Percentiles rank a stretch among this genome's conserved stretches.
Evolutionary conservation across 257 asterid species (phyloP).

Genomic region (Jasminum sambac): DNA sequence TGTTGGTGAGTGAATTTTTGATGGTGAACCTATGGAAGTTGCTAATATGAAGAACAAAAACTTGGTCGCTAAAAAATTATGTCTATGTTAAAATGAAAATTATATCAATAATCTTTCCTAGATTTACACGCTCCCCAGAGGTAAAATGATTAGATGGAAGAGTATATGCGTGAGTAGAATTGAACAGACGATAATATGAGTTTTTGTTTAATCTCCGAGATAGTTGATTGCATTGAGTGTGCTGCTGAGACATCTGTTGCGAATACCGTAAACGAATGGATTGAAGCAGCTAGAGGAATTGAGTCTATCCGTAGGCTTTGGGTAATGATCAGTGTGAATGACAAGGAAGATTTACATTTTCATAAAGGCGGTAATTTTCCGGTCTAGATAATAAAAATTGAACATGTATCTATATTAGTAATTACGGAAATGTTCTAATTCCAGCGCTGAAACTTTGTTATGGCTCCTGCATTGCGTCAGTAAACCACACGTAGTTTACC

Average conservation of each 20-base stretch:
- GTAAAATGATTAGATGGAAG: constrained; percentile 37
- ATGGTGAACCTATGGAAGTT: no score
- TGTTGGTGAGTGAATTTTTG: no score
- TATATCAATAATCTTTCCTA: constrained; percentile 89
- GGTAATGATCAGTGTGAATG: constrained; percentile 96
- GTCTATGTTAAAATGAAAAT: constrained; percentile 71
- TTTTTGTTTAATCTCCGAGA: constrained; percentile 9
- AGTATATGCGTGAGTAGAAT: background rate
- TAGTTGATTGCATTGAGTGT: constrained; percentile 97
- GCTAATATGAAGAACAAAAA: no score
- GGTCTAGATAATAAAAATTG: background rate
- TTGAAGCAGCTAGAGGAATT: constrained; percentile 70
- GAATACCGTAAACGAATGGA: constrained; percentile 80
- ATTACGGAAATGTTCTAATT: no score
- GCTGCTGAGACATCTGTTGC: constrained; percentile 91
- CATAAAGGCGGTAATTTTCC: constrained; percentile 79
- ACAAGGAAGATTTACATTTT: constrained; percentile 78
- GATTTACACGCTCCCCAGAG: constrained; percentile 92
- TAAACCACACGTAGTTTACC: no score
- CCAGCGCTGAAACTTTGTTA: no score
- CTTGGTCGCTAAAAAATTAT: no score
- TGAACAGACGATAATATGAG: background rate
- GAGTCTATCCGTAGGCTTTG: constrained; percentile 80
- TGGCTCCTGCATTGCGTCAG: no score
- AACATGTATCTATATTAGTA: background rate